Evolutionary conservation across 2,329 filamentous ascomycete genomes (phyloP).

Genomic region (Aspergillus fumigatus): DNA sequence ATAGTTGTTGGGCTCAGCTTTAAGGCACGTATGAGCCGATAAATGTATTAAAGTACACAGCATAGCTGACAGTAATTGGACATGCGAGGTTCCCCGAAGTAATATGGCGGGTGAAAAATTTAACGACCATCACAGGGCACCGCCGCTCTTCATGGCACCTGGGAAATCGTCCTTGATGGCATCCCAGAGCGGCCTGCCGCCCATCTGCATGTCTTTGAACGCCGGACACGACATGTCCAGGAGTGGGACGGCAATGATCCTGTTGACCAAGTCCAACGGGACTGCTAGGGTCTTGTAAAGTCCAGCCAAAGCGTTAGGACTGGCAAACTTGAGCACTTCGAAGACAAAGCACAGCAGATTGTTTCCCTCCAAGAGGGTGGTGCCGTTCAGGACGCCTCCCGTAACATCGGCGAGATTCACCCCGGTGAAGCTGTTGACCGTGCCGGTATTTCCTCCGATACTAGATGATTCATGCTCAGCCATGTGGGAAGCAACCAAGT

Average conservation of each 20-base stretch:
- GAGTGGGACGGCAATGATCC: constrained; percentile 25
- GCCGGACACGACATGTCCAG: constrained; percentile 29
- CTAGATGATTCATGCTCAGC: constrained; percentile 11
- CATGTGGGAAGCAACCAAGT: neutral
- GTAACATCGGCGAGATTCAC: constrained; percentile 43
- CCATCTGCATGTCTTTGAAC: constrained; percentile 27
- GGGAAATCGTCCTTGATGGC: constrained; percentile 25
- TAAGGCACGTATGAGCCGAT: neutral
- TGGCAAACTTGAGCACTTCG: constrained; percentile 29
- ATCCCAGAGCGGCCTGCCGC: constrained; percentile 28
- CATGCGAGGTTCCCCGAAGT: too few relatives aligned
- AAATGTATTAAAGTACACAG: neutral
- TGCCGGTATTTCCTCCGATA: constrained; percentile 52
- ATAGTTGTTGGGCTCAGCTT: neutral
- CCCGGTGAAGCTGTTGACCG: constrained; percentile 49
- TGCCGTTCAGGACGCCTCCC: constrained; percentile 35
- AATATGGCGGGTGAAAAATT: neutral
- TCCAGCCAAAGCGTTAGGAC: constrained; percentile 28
- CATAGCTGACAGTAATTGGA: neutral
- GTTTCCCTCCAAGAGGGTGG: constrained; percentile 36
- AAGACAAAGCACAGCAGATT: constrained; percentile 39
- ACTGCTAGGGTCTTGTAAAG: constrained; percentile 26
- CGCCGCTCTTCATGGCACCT: constrained; percentile 22
- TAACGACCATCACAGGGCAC: constrained; percentile 1
- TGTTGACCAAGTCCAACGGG: constrained; percentile 25